These are phyloP conservation scores for Ganoderma multipileum DNA, from an alignment of 1,284 basidiomycete species.

Conservation along the genomic window DNA sequence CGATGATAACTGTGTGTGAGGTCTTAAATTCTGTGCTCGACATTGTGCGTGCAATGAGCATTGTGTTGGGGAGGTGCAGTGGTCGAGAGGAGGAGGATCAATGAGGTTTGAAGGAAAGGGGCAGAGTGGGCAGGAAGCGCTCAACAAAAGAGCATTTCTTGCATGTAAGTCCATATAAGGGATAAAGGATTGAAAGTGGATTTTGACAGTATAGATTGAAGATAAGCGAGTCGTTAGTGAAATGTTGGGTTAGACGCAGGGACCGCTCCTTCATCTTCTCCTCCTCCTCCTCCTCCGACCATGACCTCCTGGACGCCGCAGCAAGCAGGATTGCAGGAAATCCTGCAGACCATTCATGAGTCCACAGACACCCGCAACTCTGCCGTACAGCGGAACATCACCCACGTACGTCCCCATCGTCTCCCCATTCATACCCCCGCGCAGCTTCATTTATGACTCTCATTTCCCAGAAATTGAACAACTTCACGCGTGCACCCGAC, in stretches of 20 bases:
- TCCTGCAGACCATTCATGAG: slow-evolving; percentile 85
- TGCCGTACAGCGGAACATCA: slow-evolving; percentile 75
- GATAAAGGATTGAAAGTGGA: slow-evolving; percentile 6
- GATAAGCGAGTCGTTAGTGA: slow-evolving; percentile 20
- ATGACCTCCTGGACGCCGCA: slow-evolving; percentile 80
- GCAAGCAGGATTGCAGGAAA: slow-evolving; percentile 81
- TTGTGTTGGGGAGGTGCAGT: neutral
- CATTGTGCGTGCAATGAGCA: neutral
- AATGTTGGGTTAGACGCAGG: slow-evolving; percentile 24
- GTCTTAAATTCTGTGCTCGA: neutral
- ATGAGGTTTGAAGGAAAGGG: neutral
- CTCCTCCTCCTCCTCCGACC: slow-evolving; percentile 35
- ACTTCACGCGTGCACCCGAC: slow-evolving; percentile 88
- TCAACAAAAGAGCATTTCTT: neutral
- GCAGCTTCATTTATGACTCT: slow-evolving; percentile 27
- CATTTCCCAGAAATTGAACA: slow-evolving; percentile 80
- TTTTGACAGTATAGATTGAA: slow-evolving; percentile 15
- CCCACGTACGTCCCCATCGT: slow-evolving; percentile 60
- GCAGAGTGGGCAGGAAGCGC: neutral
- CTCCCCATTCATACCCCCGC: slow-evolving; percentile 17
- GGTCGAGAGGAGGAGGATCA: neutral
- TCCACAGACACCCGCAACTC: slow-evolving; percentile 77
- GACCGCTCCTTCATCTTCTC: slow-evolving; percentile 37
- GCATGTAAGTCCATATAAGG: neutral
- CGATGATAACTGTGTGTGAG: neutral